Conservation (phyloP, 495 filamentous ascomycete genomes). For the Neohortaea acidophila region DNA sequence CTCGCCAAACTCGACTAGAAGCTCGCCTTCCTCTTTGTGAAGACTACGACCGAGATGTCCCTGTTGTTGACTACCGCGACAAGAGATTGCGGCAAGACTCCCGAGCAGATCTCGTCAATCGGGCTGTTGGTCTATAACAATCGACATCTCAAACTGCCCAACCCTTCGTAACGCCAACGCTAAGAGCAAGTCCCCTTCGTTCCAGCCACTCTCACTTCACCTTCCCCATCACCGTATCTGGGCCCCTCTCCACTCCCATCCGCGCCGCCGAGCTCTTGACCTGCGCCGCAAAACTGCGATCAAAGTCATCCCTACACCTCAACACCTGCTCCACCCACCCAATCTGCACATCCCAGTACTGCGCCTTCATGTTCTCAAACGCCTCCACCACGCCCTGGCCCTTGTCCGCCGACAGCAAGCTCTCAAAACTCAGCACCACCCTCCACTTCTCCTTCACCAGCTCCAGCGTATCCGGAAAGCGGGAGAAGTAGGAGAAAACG, state of each 20-base stretch:
- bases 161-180: slow-evolving; percentile 3
- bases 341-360: slow-evolving; percentile 89
- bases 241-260: slow-evolving; percentile 58
- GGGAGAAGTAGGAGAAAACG: slow-evolving; percentile 57
- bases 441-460: slow-evolving; percentile 82
- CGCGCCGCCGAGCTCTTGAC: slow-evolving; percentile 78
- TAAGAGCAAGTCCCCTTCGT: neutral
- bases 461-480: slow-evolving; percentile 48
- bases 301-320: slow-evolving; percentile 79
- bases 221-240: slow-evolving; percentile 82
- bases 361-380: slow-evolving; percentile 68
- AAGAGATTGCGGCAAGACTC: too few species aligned
- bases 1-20: too few species aligned
- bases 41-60: too few species aligned
- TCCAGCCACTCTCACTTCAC: slow-evolving; percentile 39
- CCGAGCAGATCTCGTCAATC: too few species aligned
- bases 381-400: slow-evolving; percentile 46
- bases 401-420: slow-evolving; percentile 63
- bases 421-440: slow-evolving; percentile 65
- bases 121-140: neutral
- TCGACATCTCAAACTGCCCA: neutral
- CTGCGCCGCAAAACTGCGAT: slow-evolving; percentile 68
- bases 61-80: too few species aligned
- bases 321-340: slow-evolving; percentile 94
- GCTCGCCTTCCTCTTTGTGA: too few species aligned